phyloP scores from a whole-genome alignment of 2,329 filamentous ascomycete species.

The Arthrobotrys iridis region DNA sequence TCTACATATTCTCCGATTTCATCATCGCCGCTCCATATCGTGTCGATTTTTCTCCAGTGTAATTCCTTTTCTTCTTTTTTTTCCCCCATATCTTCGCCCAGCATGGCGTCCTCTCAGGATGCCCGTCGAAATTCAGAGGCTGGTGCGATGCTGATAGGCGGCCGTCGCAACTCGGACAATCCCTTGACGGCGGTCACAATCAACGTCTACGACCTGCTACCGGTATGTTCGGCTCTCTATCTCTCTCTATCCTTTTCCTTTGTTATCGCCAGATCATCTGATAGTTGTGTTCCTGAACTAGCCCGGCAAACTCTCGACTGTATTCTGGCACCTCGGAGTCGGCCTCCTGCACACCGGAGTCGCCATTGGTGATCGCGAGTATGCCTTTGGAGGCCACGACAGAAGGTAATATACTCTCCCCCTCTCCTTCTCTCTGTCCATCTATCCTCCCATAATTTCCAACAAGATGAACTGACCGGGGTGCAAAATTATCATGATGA shows the following conservation, averaged over 20 bases:
- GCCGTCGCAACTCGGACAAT: conserved; percentile 64
- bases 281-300: conserved; percentile 60
- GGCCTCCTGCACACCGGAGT: conserved; percentile 84
- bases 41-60: background rate
- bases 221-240: conserved; percentile 65
- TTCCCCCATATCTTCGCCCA: conserved; percentile 24
- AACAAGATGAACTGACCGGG: too few relatives aligned
- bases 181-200: conserved; percentile 79
- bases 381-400: conserved; percentile 85
- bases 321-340: conserved; percentile 80
- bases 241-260: conserved; percentile 6
- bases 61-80: background rate
- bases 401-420: conserved; percentile 62
- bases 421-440: background rate
- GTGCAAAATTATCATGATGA: background rate
- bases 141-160: conserved; percentile 62
- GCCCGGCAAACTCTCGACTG: conserved; percentile 77
- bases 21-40: background rate
- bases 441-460: background rate
- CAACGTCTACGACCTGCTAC: conserved; percentile 80
- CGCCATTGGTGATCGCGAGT: conserved; percentile 81
- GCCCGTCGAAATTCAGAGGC: conserved; percentile 59
- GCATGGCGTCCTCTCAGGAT: conserved; percentile 60
- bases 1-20: background rate
- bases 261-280: too few relatives aligned